Percentiles rank a stretch among this genome's conserved stretches.
phyloP scores from a whole-genome alignment of 257 asterid genomes.

The Solanum rostratum region DNA sequence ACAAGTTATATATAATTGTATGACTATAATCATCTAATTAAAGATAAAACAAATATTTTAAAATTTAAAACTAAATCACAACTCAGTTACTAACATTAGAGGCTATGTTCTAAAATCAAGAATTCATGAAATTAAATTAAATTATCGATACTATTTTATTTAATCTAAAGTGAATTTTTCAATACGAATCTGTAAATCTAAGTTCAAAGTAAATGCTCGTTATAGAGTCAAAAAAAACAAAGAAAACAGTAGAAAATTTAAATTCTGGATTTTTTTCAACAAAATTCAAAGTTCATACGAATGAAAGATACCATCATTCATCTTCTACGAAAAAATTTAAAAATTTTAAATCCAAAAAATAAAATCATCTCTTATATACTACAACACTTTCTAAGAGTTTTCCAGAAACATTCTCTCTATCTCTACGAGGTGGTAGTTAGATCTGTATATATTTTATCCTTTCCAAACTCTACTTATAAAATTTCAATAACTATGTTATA shows the following conservation, averaged over 20 bases:
- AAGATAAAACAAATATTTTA: no score
- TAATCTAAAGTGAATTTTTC: no score
- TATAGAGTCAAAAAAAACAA: not conserved
- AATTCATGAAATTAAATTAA: no score
- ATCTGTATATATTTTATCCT: no score
- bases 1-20: no score
- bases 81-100: no score
- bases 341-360: not conserved
- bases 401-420: no score
- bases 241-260: not conserved
- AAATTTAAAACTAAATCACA: no score
- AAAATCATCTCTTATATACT: not conserved
- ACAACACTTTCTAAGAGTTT: not conserved
- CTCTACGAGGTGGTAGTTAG: no score
- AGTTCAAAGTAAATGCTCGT: not conserved
- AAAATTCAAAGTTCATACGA: not conserved
- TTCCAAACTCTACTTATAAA: no score
- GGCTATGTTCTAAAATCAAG: no score
- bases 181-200: not conserved
- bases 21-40: no score
- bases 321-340: not conserved
- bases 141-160: not conserved
- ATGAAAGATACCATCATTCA: not conserved
- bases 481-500: accelerated
- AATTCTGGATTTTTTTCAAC: not conserved